Conservation (phyloP, 1,139 yeast species). For the Petasospora rhodanensis region DNA sequence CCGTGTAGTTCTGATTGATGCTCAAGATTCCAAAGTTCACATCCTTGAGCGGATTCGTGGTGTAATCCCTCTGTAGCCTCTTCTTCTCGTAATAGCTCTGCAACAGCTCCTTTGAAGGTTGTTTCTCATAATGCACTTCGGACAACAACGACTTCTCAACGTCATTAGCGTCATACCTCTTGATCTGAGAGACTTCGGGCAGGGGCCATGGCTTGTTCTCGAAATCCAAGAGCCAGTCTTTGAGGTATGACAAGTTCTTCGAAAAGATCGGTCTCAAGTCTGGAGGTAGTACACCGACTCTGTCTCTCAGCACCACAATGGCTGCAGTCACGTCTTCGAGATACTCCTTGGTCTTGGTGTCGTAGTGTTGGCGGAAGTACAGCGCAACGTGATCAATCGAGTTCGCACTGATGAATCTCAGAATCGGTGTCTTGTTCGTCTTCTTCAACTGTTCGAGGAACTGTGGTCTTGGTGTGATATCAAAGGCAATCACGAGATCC, state of each 20-base stretch:
- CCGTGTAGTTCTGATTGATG: constrained; percentile 32
- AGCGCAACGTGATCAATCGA: constrained; percentile 75
- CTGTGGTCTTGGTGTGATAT: constrained; percentile 56
- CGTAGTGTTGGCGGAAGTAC: constrained; percentile 36
- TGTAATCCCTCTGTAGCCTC: constrained; percentile 64
- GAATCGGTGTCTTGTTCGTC: constrained; percentile 44
- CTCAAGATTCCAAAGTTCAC: constrained; percentile 57
- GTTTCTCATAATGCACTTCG: constrained; percentile 60
- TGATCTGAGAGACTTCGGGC: constrained; percentile 65
- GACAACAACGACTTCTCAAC: constrained; percentile 77
- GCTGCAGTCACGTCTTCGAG: constrained; percentile 74
- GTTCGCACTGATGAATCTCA: constrained; percentile 70
- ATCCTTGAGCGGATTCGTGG: constrained; percentile 60
- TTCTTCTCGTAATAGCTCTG: constrained; percentile 47
- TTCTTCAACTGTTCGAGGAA: constrained; percentile 27
- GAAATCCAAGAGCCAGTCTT: constrained; percentile 51
- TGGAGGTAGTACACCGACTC: constrained; percentile 80
- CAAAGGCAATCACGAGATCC: constrained; percentile 67
- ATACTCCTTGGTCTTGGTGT: constrained; percentile 37
- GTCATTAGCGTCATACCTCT: constrained; percentile 60
- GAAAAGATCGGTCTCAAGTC: constrained; percentile 73
- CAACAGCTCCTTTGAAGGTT: constrained; percentile 19
- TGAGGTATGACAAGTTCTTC: constrained; percentile 59
- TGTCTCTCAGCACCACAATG: constrained; percentile 74
- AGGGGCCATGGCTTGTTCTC: constrained; percentile 63